A percentile compares a stretch with the other conserved stretches of the same genome.
Conservation (phyloP, 768 basidiomycete species). For the Panellus pusillus region DNA sequence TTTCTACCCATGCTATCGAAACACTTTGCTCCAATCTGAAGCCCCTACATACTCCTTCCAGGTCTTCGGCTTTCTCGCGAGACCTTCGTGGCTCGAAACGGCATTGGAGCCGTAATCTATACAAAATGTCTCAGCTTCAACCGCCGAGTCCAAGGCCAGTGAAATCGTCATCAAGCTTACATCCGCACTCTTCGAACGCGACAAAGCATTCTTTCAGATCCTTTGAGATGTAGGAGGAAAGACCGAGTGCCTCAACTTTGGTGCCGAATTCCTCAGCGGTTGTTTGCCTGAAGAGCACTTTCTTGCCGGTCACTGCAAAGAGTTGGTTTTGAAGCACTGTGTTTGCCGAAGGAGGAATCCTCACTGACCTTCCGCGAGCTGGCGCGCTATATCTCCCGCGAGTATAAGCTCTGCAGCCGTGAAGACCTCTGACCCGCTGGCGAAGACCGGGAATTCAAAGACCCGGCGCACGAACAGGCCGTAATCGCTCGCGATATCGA, state of each 20-base stretch:
- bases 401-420: conserved; percentile 5
- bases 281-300: too few relatives aligned
- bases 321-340: background rate
- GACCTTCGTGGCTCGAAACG: background rate
- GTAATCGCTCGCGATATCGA: conserved; percentile 13
- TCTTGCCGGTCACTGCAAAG: background rate
- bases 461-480: conserved; percentile 12
- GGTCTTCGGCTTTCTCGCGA: background rate
- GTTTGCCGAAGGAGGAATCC: background rate
- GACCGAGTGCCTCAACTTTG: too few relatives aligned
- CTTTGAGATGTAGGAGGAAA: too few relatives aligned
- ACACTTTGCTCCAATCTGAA: background rate
- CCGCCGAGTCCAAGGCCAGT: too few relatives aligned
- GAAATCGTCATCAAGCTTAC: too few relatives aligned
- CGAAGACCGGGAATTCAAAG: conserved; percentile 8
- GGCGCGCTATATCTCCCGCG: background rate
- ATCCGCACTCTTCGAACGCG: too few relatives aligned
- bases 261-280: too few relatives aligned
- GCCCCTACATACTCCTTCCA: background rate
- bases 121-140: too few relatives aligned
- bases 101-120: background rate
- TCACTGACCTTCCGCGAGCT: conserved; percentile 6
- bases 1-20: too few relatives aligned
- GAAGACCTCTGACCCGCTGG: background rate
- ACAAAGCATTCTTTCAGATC: too few relatives aligned